phyloP scores from a whole-genome alignment of 805 yeast species.

The Starmerella davenportii region DNA sequence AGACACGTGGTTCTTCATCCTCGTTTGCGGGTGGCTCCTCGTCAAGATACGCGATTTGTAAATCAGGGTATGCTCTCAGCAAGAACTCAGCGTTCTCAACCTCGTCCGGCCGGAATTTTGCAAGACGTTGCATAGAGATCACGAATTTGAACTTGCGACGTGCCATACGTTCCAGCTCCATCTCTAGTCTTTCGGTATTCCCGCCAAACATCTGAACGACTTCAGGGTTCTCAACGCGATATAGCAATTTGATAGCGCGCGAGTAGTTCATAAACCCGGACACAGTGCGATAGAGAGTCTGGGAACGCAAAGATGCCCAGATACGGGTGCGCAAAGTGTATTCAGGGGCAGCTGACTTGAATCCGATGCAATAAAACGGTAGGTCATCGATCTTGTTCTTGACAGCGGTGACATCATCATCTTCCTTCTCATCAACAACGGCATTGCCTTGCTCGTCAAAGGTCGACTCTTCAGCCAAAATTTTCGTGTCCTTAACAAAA shows the following conservation, averaged over 20 bases:
- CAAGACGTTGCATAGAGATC: constrained; percentile 74
- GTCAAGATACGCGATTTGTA: constrained; percentile 73
- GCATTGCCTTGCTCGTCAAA: constrained; percentile 34
- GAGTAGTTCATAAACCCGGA: constrained; percentile 98
- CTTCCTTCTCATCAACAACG: constrained; percentile 22
- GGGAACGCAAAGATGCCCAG: constrained; percentile 96
- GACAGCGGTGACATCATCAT: constrained; percentile 46
- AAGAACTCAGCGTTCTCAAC: constrained; percentile 47
- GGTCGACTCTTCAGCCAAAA: constrained; percentile 83
- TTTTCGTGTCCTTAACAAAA: constrained; percentile 89
- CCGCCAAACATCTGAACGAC: constrained; percentile 97
- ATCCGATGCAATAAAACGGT: constrained; percentile 92
- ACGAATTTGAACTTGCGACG: constrained; percentile 62
- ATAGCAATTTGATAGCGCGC: constrained; percentile 80
- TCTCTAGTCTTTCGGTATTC: constrained; percentile 87
- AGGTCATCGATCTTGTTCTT: constrained; percentile 76
- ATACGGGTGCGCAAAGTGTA: constrained; percentile 90
- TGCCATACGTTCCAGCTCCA: constrained; percentile 77
- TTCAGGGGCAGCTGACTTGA: constrained; percentile 94
- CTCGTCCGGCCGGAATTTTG: constrained; percentile 48
- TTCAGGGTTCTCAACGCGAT: constrained; percentile 89
- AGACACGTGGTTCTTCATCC: constrained; percentile 33
- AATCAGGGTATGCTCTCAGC: constrained; percentile 53
- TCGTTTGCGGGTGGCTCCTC: constrained; percentile 50
- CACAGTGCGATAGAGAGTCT: constrained; percentile 89